A percentile compares a stretch with the other conserved stretches of the same genome.
phyloP scores from a whole-genome alignment of 2,329 filamentous ascomycete species.

The Apiospora phragmitis region DNA sequence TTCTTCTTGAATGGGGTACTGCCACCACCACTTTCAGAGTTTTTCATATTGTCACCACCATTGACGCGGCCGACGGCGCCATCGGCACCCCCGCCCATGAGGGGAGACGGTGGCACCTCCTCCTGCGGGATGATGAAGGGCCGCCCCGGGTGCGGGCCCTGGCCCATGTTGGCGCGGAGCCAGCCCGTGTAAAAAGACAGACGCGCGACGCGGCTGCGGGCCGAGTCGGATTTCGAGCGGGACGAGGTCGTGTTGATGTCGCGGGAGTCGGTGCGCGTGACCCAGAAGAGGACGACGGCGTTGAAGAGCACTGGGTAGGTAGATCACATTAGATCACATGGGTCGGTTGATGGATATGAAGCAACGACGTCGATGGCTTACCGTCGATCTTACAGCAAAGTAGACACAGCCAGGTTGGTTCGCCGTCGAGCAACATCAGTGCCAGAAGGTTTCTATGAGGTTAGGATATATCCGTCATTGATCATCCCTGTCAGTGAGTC shows the following conservation, averaged over 20 bases:
- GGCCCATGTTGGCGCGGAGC: neutral
- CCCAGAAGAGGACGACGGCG: neutral
- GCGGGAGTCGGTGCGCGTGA: neutral
- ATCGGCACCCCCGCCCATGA: neutral
- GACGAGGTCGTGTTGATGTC: neutral
- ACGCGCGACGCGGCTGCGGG: neutral
- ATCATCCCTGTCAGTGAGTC: neutral
- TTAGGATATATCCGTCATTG: neutral
- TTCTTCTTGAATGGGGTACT: too few relatives aligned
- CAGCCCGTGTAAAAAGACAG: neutral
- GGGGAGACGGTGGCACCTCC: neutral
- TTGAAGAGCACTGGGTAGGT: neutral
- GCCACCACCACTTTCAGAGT: neutral
- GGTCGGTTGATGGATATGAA: too few relatives aligned
- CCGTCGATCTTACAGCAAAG: neutral
- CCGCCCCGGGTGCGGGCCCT: neutral
- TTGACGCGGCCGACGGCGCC: too few relatives aligned
- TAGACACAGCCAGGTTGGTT: neutral
- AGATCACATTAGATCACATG: neutral
- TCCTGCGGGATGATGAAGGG: neutral
- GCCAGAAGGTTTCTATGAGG: neutral
- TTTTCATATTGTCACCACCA: too few relatives aligned
- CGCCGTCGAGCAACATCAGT: neutral
- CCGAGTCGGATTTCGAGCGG: neutral
- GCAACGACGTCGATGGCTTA: neutral